Evolutionary conservation across 768 basidiomycete species (phyloP).

Genomic region (Chalciporus chontae): DNA sequence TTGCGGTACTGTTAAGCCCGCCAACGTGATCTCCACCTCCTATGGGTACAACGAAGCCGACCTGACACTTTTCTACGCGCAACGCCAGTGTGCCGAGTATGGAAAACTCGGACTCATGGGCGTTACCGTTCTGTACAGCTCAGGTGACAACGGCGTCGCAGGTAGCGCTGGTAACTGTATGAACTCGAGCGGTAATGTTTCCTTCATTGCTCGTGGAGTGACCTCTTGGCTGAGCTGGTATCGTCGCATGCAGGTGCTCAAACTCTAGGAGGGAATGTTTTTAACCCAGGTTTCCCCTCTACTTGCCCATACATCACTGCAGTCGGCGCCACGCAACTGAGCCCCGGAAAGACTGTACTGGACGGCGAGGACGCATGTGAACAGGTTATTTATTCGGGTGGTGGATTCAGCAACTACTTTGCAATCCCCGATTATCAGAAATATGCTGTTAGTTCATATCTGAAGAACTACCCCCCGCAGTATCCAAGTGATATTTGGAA

Average conservation of each 20-base stretch:
- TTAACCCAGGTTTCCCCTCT: conserved; percentile 51
- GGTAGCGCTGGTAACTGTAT: conserved; percentile 31
- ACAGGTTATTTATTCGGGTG: conserved; percentile 44
- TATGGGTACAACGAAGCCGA: conserved; percentile 39
- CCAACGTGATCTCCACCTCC: conserved; percentile 43
- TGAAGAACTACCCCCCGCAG: conserved; percentile 28
- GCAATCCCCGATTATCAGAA: conserved; percentile 40
- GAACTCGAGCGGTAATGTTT: conserved; percentile 18
- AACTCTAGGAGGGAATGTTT: conserved; percentile 44
- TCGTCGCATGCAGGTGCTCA: conserved; percentile 15
- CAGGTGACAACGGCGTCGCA: conserved; percentile 32
- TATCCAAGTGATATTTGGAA: conserved; percentile 27
- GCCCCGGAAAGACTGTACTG: conserved; percentile 32
- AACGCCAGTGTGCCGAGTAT: conserved; percentile 45
- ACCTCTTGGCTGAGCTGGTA: neutral
- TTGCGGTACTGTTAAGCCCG: conserved; percentile 38
- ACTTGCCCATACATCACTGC: conserved; percentile 52
- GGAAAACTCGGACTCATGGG: conserved; percentile 41
- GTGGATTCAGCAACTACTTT: conserved; percentile 42
- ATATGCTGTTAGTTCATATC: conserved; percentile 28
- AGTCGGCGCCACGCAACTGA: conserved; percentile 46
- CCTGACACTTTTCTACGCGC: conserved; percentile 33
- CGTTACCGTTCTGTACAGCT: conserved; percentile 33
- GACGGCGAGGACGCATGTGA: conserved; percentile 51
- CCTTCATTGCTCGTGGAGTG: neutral